Percentiles rank a stretch among this genome's conserved stretches.
Evolutionary conservation across 169 alveolate species (phyloP).

Genomic region (Theileria annulata): DNA sequence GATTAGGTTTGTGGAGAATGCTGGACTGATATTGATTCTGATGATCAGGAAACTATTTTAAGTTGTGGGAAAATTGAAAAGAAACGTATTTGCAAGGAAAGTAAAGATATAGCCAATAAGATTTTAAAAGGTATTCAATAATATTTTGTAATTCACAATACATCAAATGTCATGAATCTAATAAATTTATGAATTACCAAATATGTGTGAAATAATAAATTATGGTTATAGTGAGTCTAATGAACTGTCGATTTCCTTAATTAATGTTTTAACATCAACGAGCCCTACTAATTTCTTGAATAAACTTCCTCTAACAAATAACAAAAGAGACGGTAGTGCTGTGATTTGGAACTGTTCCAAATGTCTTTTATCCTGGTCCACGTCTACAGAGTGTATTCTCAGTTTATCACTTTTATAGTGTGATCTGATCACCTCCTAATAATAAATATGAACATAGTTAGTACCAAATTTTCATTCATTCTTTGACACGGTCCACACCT

Average conservation of each 20-base stretch:
- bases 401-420: slow-evolving; percentile 33
- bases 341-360: slow-evolving; percentile 17
- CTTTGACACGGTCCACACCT: slow-evolving; percentile 63
- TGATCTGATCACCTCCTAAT: slow-evolving; percentile 18
- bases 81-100: slow-evolving; percentile 2
- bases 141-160: neutral
- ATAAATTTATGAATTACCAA: too few species aligned
- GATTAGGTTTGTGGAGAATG: slow-evolving; percentile 15
- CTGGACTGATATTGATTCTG: slow-evolving; percentile 9
- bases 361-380: slow-evolving; percentile 37
- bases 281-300: slow-evolving; percentile 37
- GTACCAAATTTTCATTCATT: slow-evolving; percentile 34
- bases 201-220: neutral
- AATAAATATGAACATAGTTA: neutral
- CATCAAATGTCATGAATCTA: neutral
- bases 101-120: neutral
- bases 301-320: slow-evolving; percentile 26
- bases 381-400: slow-evolving; percentile 34
- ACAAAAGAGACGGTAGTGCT: slow-evolving; percentile 51
- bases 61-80: neutral
- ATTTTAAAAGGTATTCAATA: neutral
- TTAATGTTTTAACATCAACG: slow-evolving; percentile 18
- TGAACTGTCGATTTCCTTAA: slow-evolving; percentile 33
- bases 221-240: slow-evolving; percentile 10
- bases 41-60: slow-evolving; percentile 3